Conservation (phyloP, 2,329 filamentous ascomycete species). For the Aspergillus jensenii region DNA sequence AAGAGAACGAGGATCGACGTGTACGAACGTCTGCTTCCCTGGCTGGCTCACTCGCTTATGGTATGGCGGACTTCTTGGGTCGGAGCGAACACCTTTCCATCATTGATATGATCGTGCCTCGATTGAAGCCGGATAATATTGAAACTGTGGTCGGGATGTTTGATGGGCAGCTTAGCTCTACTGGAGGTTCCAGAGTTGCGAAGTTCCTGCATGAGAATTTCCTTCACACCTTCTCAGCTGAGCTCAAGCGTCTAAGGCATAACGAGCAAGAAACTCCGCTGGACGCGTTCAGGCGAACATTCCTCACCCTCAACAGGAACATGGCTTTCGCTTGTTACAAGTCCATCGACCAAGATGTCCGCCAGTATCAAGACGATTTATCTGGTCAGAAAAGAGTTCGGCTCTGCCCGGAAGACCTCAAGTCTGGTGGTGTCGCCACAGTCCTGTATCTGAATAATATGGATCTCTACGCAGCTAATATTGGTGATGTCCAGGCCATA, state of each 20-base stretch:
- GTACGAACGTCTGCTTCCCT: constrained; percentile 95
- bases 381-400: constrained; percentile 63
- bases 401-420: constrained; percentile 83
- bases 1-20: constrained; percentile 91
- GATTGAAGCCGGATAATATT: constrained; percentile 84
- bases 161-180: constrained; percentile 86
- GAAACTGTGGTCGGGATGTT: constrained; percentile 94
- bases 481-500: constrained; percentile 94
- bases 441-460: constrained; percentile 86
- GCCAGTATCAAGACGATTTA: constrained; percentile 65
- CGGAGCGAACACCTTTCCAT: constrained; percentile 93
- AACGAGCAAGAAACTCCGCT: constrained; percentile 70
- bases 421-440: constrained; percentile 87
- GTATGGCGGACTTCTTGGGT: constrained; percentile 94
- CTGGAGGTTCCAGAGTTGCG: constrained; percentile 89
- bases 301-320: constrained; percentile 89
- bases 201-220: constrained; percentile 98
- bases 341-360: constrained; percentile 66
- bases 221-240: constrained; percentile 75
- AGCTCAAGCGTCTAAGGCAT: constrained; percentile 71
- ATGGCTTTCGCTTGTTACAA: constrained; percentile 81
- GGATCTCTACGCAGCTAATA: constrained; percentile 90
- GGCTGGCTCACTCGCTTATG: constrained; percentile 87
- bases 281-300: constrained; percentile 83
- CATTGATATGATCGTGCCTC: constrained; percentile 90